Evolutionary conservation across 2,329 filamentous ascomycete genomes (phyloP).

Genomic region (Kalmusia sp.): DNA sequence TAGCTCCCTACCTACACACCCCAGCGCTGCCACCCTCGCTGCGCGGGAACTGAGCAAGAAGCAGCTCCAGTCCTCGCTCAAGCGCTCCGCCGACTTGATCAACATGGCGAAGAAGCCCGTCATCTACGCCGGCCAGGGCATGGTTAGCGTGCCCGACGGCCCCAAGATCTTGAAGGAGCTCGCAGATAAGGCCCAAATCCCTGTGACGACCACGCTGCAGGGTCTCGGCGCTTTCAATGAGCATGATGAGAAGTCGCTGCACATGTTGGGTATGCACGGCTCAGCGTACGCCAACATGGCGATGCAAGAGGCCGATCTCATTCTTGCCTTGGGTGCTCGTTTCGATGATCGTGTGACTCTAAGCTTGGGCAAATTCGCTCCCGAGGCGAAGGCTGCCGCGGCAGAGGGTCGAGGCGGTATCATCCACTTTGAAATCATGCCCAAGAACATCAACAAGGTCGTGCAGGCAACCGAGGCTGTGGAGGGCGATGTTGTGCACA

Average conservation of each 20-base stretch:
- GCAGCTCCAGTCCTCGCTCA: slow-evolving; percentile 76
- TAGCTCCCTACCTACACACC: slow-evolving; percentile 75
- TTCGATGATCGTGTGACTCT: slow-evolving; percentile 96
- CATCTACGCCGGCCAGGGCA: slow-evolving; percentile 92
- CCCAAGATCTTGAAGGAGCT: slow-evolving; percentile 81
- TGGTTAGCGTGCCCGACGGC: slow-evolving; percentile 81
- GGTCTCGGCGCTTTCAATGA: slow-evolving; percentile 93
- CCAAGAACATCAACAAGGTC: slow-evolving; percentile 99
- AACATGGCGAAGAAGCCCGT: slow-evolving; percentile 93
- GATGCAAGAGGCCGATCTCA: slow-evolving; percentile 95
- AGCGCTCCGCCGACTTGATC: slow-evolving; percentile 79
- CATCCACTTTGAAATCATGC: slow-evolving; percentile 97
- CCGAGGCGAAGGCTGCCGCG: slow-evolving; percentile 83
- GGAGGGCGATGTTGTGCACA: slow-evolving; percentile 87
- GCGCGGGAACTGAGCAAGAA: slow-evolving; percentile 75
- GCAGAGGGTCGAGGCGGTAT: slow-evolving; percentile 89
- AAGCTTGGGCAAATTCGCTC: slow-evolving; percentile 85
- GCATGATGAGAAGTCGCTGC: slow-evolving; percentile 88
- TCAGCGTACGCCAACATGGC: slow-evolving; percentile 97
- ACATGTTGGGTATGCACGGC: slow-evolving; percentile 99
- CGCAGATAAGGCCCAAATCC: slow-evolving; percentile 88
- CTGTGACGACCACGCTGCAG: slow-evolving; percentile 94
- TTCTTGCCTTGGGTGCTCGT: slow-evolving; percentile 90
- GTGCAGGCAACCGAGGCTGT: slow-evolving; percentile 95
- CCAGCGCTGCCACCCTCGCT: slow-evolving; percentile 84